These are phyloP conservation scores for Astraeus odoratus DNA, from an alignment of 768 basidiomycete genomes.

Conservation along the genomic window DNA sequence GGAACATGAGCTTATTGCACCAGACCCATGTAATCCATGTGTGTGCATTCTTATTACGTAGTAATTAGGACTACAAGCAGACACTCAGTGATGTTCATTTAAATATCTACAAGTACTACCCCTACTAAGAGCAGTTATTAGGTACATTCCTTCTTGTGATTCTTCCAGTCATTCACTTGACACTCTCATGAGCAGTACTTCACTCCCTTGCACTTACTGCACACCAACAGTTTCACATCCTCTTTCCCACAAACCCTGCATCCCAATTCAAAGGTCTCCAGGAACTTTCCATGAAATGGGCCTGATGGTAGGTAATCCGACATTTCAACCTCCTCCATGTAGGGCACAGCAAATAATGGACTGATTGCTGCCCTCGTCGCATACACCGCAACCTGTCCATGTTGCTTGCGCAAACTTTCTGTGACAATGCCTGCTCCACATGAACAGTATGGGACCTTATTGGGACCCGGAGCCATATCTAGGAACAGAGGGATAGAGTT, in stretches of 20 bases:
- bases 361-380: slow-evolving; percentile 44
- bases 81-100: too few species aligned
- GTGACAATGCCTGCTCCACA: slow-evolving; percentile 48
- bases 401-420: slow-evolving; percentile 30
- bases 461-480: slow-evolving; percentile 20
- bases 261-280: not conserved
- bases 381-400: slow-evolving; percentile 36
- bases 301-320: too few species aligned
- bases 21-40: too few species aligned
- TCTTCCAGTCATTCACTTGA: slow-evolving; percentile 42
- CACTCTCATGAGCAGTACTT: slow-evolving; percentile 40
- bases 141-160: slow-evolving; percentile 32
- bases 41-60: too few species aligned
- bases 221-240: slow-evolving; percentile 23
- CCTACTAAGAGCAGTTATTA: too few species aligned
- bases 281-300: not conserved
- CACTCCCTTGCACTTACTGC: slow-evolving; percentile 31
- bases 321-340: slow-evolving; percentile 34
- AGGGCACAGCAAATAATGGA: slow-evolving; percentile 48
- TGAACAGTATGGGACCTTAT: slow-evolving; percentile 39
- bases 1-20: too few species aligned
- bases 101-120: too few species aligned
- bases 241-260: slow-evolving; percentile 19
- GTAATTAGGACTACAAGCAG: too few species aligned
- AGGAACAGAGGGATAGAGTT: slow-evolving; percentile 28